Conservation (phyloP, 139 green algal species). For the Closterium sp. region DNA sequence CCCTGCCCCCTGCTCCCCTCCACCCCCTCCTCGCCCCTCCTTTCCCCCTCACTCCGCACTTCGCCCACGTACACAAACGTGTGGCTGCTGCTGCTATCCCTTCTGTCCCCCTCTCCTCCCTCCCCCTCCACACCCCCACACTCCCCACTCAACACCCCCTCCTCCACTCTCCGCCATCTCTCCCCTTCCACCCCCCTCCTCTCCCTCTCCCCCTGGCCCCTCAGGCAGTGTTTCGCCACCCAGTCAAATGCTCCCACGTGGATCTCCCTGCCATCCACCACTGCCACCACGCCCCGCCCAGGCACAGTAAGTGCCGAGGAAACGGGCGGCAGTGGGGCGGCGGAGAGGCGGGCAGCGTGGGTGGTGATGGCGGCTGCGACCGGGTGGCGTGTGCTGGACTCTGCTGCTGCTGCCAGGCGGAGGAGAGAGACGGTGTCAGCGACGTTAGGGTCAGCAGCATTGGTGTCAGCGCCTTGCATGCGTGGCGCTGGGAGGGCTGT, state of each 20-base stretch:
- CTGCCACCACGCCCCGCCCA: constrained; percentile 61
- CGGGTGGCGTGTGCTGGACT: constrained; percentile 76
- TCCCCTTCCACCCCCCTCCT: background rate
- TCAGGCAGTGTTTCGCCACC: constrained; percentile 56
- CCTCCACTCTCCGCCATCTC: background rate
- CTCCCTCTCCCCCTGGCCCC: constrained; percentile 17
- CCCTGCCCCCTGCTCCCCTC: constrained; percentile 50
- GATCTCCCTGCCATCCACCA: constrained; percentile 56
- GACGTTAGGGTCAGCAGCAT: constrained; percentile 22
- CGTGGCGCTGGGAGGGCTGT: too few species aligned
- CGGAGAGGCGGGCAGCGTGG: constrained; percentile 41
- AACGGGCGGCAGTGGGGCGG: background rate
- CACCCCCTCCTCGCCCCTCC: background rate
- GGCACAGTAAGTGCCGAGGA: constrained; percentile 59
- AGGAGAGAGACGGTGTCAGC: constrained; percentile 42
- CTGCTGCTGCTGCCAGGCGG: constrained; percentile 68
- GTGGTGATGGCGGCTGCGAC: constrained; percentile 73
- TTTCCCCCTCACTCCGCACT: constrained; percentile 31
- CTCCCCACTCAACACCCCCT: background rate
- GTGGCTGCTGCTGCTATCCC: background rate
- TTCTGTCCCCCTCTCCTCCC: background rate
- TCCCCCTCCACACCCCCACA: background rate
- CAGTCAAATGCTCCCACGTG: constrained; percentile 71
- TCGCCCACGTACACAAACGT: constrained; percentile 67
- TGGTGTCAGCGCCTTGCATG: too few species aligned